phyloP scores from a whole-genome alignment of 495 filamentous ascomycete genomes.

The Cercophora newfieldiana region DNA sequence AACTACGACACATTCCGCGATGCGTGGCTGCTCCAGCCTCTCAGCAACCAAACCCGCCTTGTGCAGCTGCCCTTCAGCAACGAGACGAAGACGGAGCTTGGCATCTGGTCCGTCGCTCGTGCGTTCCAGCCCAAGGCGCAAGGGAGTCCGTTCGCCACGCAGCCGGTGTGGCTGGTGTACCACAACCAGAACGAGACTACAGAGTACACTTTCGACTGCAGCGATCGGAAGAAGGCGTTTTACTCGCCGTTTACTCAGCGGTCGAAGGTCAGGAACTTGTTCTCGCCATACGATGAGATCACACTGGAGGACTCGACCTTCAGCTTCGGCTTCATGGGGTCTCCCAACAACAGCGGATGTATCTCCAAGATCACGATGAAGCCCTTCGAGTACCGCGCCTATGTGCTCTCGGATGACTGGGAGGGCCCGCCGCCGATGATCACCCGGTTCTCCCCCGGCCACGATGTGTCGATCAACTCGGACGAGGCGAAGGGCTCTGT shows the following conservation, averaged over 20 bases:
- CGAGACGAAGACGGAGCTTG: constrained; percentile 59
- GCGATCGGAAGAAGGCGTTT: constrained; percentile 42
- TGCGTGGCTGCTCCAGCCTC: constrained; percentile 57
- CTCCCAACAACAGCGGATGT: constrained; percentile 52
- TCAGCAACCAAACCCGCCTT: constrained; percentile 61
- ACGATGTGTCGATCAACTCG: constrained; percentile 57
- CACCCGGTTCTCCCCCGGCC: constrained; percentile 63
- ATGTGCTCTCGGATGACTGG: constrained; percentile 59
- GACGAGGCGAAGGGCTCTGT: constrained; percentile 23
- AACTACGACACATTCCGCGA: constrained; percentile 62
- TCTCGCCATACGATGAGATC: constrained; percentile 66
- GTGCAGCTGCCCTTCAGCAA: constrained; percentile 58
- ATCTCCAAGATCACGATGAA: constrained; percentile 52
- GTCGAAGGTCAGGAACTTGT: constrained; percentile 65
- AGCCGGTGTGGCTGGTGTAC: constrained; percentile 64
- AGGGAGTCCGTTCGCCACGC: constrained; percentile 55
- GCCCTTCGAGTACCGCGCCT: constrained; percentile 63
- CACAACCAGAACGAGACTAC: constrained; percentile 62
- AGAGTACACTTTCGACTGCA: constrained; percentile 64
- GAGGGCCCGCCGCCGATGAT: constrained; percentile 59
- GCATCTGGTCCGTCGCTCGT: constrained; percentile 53
- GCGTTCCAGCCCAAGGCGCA: constrained; percentile 44
- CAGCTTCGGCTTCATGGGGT: constrained; percentile 18
- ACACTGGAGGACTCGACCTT: constrained; percentile 40
- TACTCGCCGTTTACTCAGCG: constrained; percentile 58